These are phyloP conservation scores for Fusarium bactridioides DNA, from an alignment of 2,329 filamentous ascomycete genomes.

Conservation along the genomic window DNA sequence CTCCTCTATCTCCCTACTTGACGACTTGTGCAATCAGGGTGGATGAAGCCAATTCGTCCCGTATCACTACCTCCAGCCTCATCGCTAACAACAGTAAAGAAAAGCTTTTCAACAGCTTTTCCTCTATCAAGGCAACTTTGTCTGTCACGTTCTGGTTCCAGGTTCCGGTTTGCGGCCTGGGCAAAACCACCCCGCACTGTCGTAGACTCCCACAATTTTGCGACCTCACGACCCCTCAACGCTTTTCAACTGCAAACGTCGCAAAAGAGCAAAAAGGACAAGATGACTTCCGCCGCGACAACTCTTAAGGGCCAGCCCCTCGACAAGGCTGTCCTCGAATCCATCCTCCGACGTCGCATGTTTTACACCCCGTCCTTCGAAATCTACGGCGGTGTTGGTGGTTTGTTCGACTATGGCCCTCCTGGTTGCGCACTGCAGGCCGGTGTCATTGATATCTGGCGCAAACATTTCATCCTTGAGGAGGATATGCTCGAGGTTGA, in stretches of 20 bases:
- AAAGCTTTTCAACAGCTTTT: constrained; percentile 16
- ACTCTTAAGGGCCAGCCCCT: constrained; percentile 91
- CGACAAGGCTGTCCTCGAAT: constrained; percentile 82
- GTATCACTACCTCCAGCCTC: constrained; percentile 28
- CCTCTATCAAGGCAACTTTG: constrained; percentile 31
- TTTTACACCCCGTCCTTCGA: constrained; percentile 98
- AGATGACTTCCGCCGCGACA: constrained; percentile 65
- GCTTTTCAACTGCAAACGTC: constrained; percentile 42
- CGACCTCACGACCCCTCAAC: constrained; percentile 42
- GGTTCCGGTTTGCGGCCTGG: constrained; percentile 37
- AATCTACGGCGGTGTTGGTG: constrained; percentile 88
- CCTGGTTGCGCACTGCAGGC: constrained; percentile 86
- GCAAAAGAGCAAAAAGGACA: constrained; percentile 36
- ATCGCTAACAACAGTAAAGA: constrained; percentile 1
- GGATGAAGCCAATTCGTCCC: constrained; percentile 44
- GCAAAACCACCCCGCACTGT: constrained; percentile 35
- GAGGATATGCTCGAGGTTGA: constrained; percentile 97
- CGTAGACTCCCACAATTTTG: constrained; percentile 40
- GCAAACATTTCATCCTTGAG: constrained; percentile 90
- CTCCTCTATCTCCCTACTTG: constrained; percentile 25
- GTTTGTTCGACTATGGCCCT: constrained; percentile 93
- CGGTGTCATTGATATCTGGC: constrained; percentile 88
- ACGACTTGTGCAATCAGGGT: constrained; percentile 32
- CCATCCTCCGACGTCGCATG: constrained; percentile 83
- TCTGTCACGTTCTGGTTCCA: constrained; percentile 16